Evolutionary conservation across 2,329 filamentous ascomycete genomes (phyloP).

Genomic region (Parascedosporium putredinis): DNA sequence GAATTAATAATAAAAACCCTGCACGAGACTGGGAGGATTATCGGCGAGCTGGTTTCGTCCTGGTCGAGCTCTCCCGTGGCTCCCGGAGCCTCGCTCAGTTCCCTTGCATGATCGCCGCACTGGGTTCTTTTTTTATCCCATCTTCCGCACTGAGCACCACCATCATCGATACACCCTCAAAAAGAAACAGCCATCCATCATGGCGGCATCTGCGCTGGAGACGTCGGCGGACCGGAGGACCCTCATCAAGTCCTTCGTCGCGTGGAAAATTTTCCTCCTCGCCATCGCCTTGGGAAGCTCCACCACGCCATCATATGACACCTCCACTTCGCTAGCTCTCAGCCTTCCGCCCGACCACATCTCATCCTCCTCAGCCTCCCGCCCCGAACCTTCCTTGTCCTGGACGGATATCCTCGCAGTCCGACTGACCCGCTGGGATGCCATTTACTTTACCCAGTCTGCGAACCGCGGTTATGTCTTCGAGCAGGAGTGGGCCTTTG

Average conservation of each 20-base stretch:
- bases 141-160: no score
- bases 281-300: conserved; percentile 42
- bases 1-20: no score
- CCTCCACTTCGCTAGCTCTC: conserved; percentile 51
- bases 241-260: conserved; percentile 34
- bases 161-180: background rate
- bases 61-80: no score
- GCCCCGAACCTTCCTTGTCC: background rate
- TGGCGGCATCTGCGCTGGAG: background rate
- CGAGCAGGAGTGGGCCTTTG: conserved; percentile 84
- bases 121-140: no score
- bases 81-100: no score
- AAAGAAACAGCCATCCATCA: background rate
- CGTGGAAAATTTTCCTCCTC: conserved; percentile 61
- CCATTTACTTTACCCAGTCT: conserved; percentile 60
- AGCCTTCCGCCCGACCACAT: conserved; percentile 21
- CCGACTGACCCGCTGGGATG: conserved; percentile 69
- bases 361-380: conserved; percentile 29
- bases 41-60: no score
- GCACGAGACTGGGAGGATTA: no score
- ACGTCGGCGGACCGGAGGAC: conserved; percentile 11
- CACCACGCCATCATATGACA: conserved; percentile 59
- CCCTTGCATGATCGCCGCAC: no score
- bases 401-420: conserved; percentile 26
- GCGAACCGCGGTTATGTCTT: conserved; percentile 56